A percentile compares a stretch with the other conserved stretches of the same genome.
Conservation (phyloP, 306 rosid genomes). For the Clitoria ternatea region DNA sequence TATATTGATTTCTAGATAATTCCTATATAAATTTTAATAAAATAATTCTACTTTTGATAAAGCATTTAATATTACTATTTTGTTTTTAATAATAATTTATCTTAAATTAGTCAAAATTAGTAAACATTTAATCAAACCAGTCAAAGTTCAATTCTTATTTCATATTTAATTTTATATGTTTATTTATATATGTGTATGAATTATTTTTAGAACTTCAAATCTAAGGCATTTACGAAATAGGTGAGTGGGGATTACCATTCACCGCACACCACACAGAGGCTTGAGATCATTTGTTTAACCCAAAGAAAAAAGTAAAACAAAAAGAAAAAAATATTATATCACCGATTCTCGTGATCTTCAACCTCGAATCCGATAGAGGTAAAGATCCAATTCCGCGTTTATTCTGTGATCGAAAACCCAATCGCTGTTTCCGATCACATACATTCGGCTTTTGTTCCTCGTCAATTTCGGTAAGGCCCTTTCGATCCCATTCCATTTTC, state of each 20-base stretch:
- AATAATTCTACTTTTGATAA: too few species aligned
- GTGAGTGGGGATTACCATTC: neutral
- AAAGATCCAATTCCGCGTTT: slow-evolving; percentile 10
- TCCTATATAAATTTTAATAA: too few species aligned
- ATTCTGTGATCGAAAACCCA: neutral
- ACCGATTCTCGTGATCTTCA: slow-evolving; percentile 22
- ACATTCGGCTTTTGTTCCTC: slow-evolving; percentile 23
- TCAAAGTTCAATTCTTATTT: too few species aligned
- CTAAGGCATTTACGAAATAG: too few species aligned
- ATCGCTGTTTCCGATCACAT: slow-evolving; percentile 8
- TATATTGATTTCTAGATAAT: too few species aligned
- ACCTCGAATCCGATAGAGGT: slow-evolving; percentile 23
- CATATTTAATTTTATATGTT: too few species aligned
- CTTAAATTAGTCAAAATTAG: too few species aligned
- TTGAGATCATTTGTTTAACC: neutral
- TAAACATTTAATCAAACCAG: too few species aligned
- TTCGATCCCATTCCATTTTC: neutral
- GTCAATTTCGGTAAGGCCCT: slow-evolving; percentile 18
- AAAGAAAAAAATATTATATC: neutral
- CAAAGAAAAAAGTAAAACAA: neutral
- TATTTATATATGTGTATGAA: too few species aligned
- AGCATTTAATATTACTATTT: too few species aligned
- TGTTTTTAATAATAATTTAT: too few species aligned
- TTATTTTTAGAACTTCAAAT: too few species aligned
- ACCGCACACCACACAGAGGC: neutral